Base-by-base conservation (phyloP, 2,329 filamentous ascomycete genomes). In the Curvularia sp. region DNA sequence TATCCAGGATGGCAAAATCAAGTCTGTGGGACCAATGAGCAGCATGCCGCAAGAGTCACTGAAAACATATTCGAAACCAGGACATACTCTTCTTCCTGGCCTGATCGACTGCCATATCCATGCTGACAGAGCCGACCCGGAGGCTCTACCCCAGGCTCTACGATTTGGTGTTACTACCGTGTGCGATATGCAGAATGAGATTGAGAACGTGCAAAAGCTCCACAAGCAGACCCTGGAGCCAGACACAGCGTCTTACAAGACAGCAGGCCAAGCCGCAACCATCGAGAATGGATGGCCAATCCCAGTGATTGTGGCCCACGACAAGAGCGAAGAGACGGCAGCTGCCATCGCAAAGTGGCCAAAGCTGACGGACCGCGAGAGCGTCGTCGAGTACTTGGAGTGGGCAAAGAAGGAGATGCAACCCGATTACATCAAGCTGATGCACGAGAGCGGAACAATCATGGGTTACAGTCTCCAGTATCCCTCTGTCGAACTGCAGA, bases 221-320 rank as follows among this genome's bases (percentile, higher is more conserved):
- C 60, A 67, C 12, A 67, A 69, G 54, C 74, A 74, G 30, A 65
- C 67, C 0, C 53, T 65, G 5, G 58, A 69, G 52, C 68, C 58
- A 55, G 74, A 68, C 67, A 82, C 65, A 59, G 80, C 82, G 6
- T 80, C 82, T 54, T 78, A 84, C 65, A 84, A 83, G 64, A 82
- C 77, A 1, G 79, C 80, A 1, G 79, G 81, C 10, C 76, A 79
- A 60, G 77, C 80, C 0, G 83, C 83, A 5, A 84, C 82, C 0
- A 80, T 85, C 30, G 77, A 82, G 5, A 81, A 80, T 36, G 83
- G 83, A 2, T 85, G 83, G 83, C 83, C 83, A 0, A 77, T 75
- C 56, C 75, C 79, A 0, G 74, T 82, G 5, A 77, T 81, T 32
- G 69, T 73, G 5, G 76, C 75, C 12, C 74, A 77, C 52, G 71